Base-by-base conservation (phyloP, 2,329 filamentous ascomycete species). In the Epichloe gansuensis region DNA sequence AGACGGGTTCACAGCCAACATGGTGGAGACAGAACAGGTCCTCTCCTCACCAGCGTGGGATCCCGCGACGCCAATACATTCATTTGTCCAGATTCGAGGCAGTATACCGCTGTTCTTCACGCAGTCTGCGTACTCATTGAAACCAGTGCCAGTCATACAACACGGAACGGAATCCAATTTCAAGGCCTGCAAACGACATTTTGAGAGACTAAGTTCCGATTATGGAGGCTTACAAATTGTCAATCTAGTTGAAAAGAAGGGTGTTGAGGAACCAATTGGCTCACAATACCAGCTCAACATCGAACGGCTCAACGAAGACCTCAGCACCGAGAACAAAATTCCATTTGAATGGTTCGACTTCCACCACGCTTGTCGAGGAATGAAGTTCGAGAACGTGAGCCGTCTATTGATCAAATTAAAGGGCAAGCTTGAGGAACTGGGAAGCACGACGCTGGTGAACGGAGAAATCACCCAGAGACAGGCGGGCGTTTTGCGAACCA, bases 311-410 rank as follows among this genome's bases (percentile, higher is more conserved):
- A 95, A 93, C 56, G 74, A 83, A 7, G 73, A 78, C 42, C 72
- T 74, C 4, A 64, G 74, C 21, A 73, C 80, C 23, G 64, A 57
- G 15, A 47, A 66, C 2, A 58, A 56, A n/a, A 60, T 68, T 36
- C 59, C 64, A 1, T 94, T 95, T 61, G 88, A 95, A 63, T 98
- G 93, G 93, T 98, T 97, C 60, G 93, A 98, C 63, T 98, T 98
- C 61, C 93, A 97, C 65, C 77, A 82, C 17, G 87, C 87, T 31
- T 97, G 93, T 63, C 84, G 89, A 15, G 93, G 93, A 0, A 96
- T 98, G 91, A 94, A 89, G 59, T 98, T 97, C 62, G 91, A 97
- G 63, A 97, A 97, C 54, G 90, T 97, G 12, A 85, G 82, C 52
- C 73, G 84, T 31, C 76, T 98, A 1, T 75, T 98, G 50, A 77